Evolutionary conservation across 768 basidiomycete species (phyloP).

Genomic region (Leccinum subgranulosum): DNA sequence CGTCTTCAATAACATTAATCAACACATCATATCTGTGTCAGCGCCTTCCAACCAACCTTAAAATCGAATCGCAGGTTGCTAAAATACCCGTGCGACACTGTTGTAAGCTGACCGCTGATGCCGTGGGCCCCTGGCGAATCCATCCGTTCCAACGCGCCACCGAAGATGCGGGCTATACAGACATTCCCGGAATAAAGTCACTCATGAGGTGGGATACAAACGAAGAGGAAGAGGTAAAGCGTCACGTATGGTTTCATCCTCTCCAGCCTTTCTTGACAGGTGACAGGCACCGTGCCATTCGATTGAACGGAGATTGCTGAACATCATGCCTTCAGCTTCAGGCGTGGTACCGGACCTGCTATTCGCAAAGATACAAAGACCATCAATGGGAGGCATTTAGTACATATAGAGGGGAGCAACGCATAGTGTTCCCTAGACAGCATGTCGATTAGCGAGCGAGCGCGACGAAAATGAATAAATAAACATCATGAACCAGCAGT

Average conservation of each 20-base stretch:
- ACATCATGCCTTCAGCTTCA: slow-evolving; percentile 9
- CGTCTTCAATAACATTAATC: slow-evolving; percentile 16
- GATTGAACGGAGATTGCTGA: slow-evolving; percentile 6
- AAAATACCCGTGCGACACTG: slow-evolving; percentile 1
- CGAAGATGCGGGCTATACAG: slow-evolving; percentile 17
- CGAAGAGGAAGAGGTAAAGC: slow-evolving; percentile 17
- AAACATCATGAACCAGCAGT: neutral
- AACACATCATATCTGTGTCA: slow-evolving; percentile 15
- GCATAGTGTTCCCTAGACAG: slow-evolving; percentile 13
- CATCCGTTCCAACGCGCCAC: slow-evolving; percentile 11
- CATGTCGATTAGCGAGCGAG: slow-evolving; percentile 9
- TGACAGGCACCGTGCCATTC: slow-evolving; percentile 9
- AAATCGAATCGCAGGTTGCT: slow-evolving; percentile 13
- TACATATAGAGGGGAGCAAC: slow-evolving; percentile 23
- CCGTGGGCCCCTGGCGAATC: slow-evolving; percentile 15
- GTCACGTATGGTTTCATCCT: slow-evolving; percentile 23
- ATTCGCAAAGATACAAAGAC: slow-evolving; percentile 24
- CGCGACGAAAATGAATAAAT: neutral
- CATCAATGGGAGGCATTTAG: slow-evolving; percentile 20
- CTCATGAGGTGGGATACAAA: slow-evolving; percentile 18
- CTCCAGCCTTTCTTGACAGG: slow-evolving; percentile 13
- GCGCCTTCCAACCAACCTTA: slow-evolving; percentile 16
- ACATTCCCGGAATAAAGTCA: slow-evolving; percentile 15
- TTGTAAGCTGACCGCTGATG: slow-evolving; percentile 9
- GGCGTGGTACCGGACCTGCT: slow-evolving; percentile 20